Evolutionary conservation across 768 basidiomycete genomes (phyloP).

Genomic region (Daedaleopsis nitida): DNA sequence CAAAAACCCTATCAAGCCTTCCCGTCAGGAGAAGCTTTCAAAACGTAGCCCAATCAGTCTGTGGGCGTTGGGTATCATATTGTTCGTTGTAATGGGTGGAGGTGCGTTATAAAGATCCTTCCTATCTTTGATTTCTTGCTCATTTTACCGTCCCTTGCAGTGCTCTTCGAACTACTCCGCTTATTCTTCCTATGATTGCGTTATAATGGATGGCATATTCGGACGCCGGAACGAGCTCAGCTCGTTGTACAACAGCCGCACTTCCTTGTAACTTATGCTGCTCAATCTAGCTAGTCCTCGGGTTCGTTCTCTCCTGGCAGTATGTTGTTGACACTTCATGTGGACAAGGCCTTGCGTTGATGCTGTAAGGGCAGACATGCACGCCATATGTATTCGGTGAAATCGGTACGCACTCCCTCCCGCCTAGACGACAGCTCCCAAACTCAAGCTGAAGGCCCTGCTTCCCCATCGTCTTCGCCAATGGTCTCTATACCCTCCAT

Average conservation of each 20-base stretch:
- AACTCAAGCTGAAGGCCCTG: constrained; percentile 4
- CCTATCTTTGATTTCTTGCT: neutral
- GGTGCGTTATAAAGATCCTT: constrained; percentile 44
- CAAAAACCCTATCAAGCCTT: constrained; percentile 74
- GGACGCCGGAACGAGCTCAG: constrained; percentile 3
- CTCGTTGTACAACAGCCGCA: constrained; percentile 19
- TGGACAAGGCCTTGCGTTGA: neutral
- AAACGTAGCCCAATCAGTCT: constrained; percentile 76
- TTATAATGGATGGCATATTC: neutral
- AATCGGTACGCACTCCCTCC: neutral
- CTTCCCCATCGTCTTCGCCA: constrained; percentile 21
- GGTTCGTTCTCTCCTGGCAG: neutral
- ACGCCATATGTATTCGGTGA: neutral
- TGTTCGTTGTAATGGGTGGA: constrained; percentile 82
- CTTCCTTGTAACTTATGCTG: constrained; percentile 18
- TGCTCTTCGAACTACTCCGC: constrained; percentile 71
- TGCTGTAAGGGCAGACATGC: neutral
- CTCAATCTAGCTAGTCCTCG: constrained; percentile 12
- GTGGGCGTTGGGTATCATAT: constrained; percentile 71
- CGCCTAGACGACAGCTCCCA: neutral
- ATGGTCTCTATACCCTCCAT: constrained; percentile 74
- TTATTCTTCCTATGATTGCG: constrained; percentile 61
- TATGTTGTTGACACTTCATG: neutral
- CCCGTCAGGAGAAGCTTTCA: constrained; percentile 67
- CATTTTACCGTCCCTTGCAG: constrained; percentile 37